phyloP scores from a whole-genome alignment of 495 filamentous ascomycete genomes.

The Aspergillus bridgeri region DNA sequence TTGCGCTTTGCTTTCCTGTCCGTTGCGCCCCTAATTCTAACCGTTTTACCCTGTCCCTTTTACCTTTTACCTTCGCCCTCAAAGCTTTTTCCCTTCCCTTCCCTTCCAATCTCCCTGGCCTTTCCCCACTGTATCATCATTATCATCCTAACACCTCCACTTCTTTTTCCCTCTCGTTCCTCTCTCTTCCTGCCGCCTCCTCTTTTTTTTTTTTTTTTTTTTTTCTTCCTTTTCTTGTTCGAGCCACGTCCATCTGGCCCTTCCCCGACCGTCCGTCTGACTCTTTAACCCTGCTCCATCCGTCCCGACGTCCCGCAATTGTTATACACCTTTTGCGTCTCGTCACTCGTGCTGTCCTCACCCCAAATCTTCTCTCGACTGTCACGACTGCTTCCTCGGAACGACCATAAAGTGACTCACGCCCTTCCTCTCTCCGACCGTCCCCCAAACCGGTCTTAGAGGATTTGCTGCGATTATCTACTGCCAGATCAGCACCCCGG shows the following conservation, averaged over 20 bases:
- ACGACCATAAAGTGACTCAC: neutral
- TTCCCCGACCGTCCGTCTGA: slow-evolving; percentile 6
- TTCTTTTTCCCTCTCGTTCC: slow-evolving; percentile 6
- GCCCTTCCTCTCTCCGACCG: neutral
- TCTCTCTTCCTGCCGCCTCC: slow-evolving; percentile 8
- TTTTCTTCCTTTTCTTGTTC: slow-evolving; percentile 1
- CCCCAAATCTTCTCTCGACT: slow-evolving; percentile 1
- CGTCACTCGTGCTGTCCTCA: slow-evolving; percentile 1
- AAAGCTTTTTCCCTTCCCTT: slow-evolving; percentile 12
- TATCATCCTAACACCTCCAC: slow-evolving; percentile 5
- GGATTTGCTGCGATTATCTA: neutral
- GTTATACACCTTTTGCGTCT: neutral
- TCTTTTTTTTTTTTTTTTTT: slow-evolving; percentile 4
- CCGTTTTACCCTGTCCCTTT: slow-evolving; percentile 2
- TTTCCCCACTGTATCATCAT: slow-evolving; percentile 21
- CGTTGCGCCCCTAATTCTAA: slow-evolving; percentile 6
- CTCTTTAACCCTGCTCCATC: slow-evolving; percentile 1
- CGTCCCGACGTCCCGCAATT: neutral
- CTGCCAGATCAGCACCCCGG: neutral
- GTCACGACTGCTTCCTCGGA: neutral
- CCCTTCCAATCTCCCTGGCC: slow-evolving; percentile 16
- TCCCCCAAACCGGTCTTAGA: neutral
- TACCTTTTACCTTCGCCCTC: neutral
- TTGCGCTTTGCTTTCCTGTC: slow-evolving; percentile 4
- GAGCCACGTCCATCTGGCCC: slow-evolving; percentile 10